phyloP scores from a whole-genome alignment of 1,284 basidiomycete genomes.

The Fomitopsis palustris region DNA sequence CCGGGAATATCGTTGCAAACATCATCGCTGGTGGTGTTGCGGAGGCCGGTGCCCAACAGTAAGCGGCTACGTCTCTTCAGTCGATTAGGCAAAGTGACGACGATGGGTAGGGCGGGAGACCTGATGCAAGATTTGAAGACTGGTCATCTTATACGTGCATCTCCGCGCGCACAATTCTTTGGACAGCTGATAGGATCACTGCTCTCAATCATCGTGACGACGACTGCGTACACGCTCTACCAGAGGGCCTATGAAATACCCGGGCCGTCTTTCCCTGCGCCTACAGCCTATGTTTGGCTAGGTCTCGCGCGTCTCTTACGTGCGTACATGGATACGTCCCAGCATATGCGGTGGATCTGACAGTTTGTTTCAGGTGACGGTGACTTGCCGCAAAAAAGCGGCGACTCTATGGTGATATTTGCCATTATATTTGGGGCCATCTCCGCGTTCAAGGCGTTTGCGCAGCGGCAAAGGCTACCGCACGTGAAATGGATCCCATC shows the following conservation, averaged over 20 bases:
- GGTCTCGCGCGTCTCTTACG: constrained; percentile 87
- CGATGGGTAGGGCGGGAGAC: constrained; percentile 75
- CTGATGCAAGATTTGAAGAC: constrained; percentile 99
- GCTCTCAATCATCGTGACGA: constrained; percentile 85
- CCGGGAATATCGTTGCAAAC: constrained; percentile 92
- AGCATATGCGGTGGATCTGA: background rate
- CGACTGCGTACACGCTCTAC: constrained; percentile 87
- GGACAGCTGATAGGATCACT: constrained; percentile 87
- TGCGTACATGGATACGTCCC: constrained; percentile 36
- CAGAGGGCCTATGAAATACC: constrained; percentile 83
- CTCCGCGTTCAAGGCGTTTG: constrained; percentile 67
- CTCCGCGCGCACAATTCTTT: constrained; percentile 85
- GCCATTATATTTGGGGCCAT: constrained; percentile 67
- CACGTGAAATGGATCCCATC: constrained; percentile 81
- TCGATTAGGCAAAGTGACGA: background rate
- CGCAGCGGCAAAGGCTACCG: constrained; percentile 39
- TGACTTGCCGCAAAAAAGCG: constrained; percentile 73
- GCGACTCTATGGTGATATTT: constrained; percentile 80
- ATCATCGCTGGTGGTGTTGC: constrained; percentile 95
- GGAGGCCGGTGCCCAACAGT: constrained; percentile 95
- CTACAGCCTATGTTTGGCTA: constrained; percentile 91
- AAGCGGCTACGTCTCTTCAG: constrained; percentile 28
- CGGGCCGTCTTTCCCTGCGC: constrained; percentile 90
- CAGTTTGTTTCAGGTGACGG: constrained; percentile 59
- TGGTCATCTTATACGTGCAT: constrained; percentile 84